phyloP scores from a whole-genome alignment of 352 stramenopile genomes.

The Phytophthora meadii region DNA sequence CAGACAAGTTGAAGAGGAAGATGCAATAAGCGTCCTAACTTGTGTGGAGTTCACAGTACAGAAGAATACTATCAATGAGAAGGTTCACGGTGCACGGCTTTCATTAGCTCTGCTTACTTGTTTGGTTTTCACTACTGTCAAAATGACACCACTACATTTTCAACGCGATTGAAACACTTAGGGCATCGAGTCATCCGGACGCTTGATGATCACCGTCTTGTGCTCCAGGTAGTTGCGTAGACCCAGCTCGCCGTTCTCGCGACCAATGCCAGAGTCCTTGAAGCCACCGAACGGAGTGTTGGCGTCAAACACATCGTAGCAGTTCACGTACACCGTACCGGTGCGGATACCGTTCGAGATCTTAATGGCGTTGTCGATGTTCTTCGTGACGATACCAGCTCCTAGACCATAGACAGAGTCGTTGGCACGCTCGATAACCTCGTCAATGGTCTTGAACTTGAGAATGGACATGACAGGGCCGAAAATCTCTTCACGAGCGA shows the following conservation, averaged over 20 bases:
- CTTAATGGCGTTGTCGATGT: constrained; percentile 86
- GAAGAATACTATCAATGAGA: neutral
- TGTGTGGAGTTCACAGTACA: too few relatives aligned
- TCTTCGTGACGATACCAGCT: constrained; percentile 89
- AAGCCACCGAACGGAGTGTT: constrained; percentile 89
- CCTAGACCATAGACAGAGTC: constrained; percentile 88
- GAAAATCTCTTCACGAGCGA: constrained; percentile 94
- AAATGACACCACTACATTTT: constrained; percentile 24
- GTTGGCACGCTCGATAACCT: constrained; percentile 90
- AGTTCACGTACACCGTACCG: constrained; percentile 96
- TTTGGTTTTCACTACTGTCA: neutral
- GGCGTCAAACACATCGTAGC: constrained; percentile 90
- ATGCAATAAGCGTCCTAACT: too few relatives aligned
- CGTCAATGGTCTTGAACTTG: constrained; percentile 90
- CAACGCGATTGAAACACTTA: constrained; percentile 26
- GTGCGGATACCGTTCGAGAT: constrained; percentile 89
- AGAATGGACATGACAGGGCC: constrained; percentile 91
- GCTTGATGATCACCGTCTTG: constrained; percentile 81
- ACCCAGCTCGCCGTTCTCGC: constrained; percentile 79
- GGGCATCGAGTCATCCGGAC: constrained; percentile 49
- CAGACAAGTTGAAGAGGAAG: neutral
- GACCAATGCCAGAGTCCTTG: constrained; percentile 87
- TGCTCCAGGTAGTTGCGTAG: constrained; percentile 84
- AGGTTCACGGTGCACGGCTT: constrained; percentile 5
- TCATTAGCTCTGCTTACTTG: constrained; percentile 20